A percentile compares a stretch with the other conserved stretches of the same genome.
Conservation (phyloP, 2,329 filamentous ascomycete species). For the Xenoacremonium recifei region DNA sequence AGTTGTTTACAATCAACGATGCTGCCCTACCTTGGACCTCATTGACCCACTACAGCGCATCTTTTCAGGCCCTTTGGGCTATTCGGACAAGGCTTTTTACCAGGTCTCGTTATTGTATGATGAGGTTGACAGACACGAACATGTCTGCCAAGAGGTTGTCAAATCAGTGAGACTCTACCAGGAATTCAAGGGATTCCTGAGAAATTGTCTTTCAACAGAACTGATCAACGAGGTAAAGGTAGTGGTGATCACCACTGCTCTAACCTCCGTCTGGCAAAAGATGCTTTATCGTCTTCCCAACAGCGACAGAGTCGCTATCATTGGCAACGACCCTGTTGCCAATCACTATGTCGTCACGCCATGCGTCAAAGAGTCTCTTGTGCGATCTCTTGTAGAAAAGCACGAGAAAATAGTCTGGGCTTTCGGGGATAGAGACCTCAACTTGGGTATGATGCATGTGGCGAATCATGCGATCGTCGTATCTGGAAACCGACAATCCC, state of each 20-base stretch:
- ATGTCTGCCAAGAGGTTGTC: slow-evolving; percentile 44
- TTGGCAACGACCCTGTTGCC: slow-evolving; percentile 49
- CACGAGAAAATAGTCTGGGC: slow-evolving; percentile 49
- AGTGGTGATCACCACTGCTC: slow-evolving; percentile 55
- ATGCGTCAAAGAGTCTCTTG: slow-evolving; percentile 47
- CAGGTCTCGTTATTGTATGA: slow-evolving; percentile 54
- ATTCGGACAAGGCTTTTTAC: slow-evolving; percentile 54
- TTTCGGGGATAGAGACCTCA: slow-evolving; percentile 60
- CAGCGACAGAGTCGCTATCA: slow-evolving; percentile 44
- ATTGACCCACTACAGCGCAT: slow-evolving; percentile 42
- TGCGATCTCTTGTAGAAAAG: slow-evolving; percentile 35
- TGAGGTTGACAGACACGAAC: slow-evolving; percentile 42
- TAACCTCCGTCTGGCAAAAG: slow-evolving; percentile 53
- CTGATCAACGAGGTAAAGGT: slow-evolving; percentile 45
- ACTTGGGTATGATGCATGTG: slow-evolving; percentile 53
- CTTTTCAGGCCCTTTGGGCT: slow-evolving; percentile 45
- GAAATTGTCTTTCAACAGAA: slow-evolving; percentile 20
- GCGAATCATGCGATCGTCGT: slow-evolving; percentile 57
- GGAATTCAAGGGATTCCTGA: slow-evolving; percentile 47
- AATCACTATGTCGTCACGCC: slow-evolving; percentile 52
- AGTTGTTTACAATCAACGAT: slow-evolving; percentile 4
- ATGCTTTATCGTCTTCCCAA: slow-evolving; percentile 45
- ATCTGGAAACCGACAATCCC: slow-evolving; percentile 42
- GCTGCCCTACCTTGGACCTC: no score
- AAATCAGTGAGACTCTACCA: slow-evolving; percentile 39